These are phyloP conservation scores for Triglochin maritima DNA, from an alignment of 106 monocot genomes.

Conservation along the genomic window DNA sequence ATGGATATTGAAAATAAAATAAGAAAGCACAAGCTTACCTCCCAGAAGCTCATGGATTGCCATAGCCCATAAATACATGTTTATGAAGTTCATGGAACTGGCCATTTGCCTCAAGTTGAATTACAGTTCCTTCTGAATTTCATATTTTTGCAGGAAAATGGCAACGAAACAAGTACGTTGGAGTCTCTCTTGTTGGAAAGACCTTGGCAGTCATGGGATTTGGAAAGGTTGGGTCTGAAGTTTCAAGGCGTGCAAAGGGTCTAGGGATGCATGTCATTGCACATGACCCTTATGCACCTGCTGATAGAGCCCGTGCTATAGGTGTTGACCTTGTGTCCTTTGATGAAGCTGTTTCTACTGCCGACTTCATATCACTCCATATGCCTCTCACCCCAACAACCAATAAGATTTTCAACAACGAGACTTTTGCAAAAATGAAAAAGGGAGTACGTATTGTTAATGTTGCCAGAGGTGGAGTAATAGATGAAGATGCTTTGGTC, in stretches of 20 bases:
- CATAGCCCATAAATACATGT: too few relatives aligned
- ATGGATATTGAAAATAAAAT: too few relatives aligned
- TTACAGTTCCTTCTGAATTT: not conserved
- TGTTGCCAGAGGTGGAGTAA: slow-evolving; percentile 19
- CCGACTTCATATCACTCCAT: slow-evolving; percentile 20
- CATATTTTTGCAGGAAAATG: slow-evolving; percentile 12
- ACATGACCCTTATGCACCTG: slow-evolving; percentile 22
- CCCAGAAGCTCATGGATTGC: too few relatives aligned
- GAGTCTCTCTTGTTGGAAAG: slow-evolving; percentile 18
- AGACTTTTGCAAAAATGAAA: slow-evolving; percentile 14
- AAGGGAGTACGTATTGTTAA: slow-evolving; percentile 16
- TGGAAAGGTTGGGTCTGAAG: slow-evolving; percentile 26
- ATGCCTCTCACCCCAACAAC: slow-evolving; percentile 24
- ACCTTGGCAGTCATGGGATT: slow-evolving; percentile 19
- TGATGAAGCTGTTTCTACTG: slow-evolving; percentile 12
- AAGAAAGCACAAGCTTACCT: too few relatives aligned
- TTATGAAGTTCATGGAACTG: too few relatives aligned
- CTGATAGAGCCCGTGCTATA: slow-evolving; percentile 19
- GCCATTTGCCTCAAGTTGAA: too few relatives aligned
- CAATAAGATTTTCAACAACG: slow-evolving; percentile 12
- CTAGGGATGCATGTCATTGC: slow-evolving; percentile 18
- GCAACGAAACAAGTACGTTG: slow-evolving; percentile 19
- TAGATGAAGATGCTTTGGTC: slow-evolving; percentile 21
- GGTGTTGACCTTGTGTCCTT: slow-evolving; percentile 17
- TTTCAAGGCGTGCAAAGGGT: slow-evolving; percentile 17